A percentile compares a stretch with the other conserved stretches of the same genome.
phyloP scores from a whole-genome alignment of 441 rosid genomes.

The Gossypium gossypioides region DNA sequence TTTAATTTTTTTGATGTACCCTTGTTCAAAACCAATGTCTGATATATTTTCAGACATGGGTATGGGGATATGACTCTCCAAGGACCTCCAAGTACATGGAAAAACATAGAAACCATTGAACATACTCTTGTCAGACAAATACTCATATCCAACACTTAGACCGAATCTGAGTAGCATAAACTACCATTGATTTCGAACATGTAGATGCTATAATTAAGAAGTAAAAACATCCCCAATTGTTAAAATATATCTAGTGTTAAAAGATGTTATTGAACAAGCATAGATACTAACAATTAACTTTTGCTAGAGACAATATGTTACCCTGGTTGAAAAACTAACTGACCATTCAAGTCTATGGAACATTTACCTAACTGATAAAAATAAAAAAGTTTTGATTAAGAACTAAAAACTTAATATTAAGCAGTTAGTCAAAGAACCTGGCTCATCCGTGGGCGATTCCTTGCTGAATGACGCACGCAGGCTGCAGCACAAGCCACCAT shows the following conservation, averaged over 20 bases:
- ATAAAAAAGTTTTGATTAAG: background rate
- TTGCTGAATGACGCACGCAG: constrained; percentile 48
- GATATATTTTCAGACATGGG: background rate
- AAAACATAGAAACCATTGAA: background rate
- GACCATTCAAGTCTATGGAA: background rate
- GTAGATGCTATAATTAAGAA: background rate
- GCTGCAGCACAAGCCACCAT: constrained; percentile 63
- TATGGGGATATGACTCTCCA: background rate
- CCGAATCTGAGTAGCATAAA: background rate
- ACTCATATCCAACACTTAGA: too few relatives aligned
- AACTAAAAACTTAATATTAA: background rate
- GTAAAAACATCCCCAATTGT: background rate
- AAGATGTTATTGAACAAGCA: background rate
- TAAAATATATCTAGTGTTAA: background rate
- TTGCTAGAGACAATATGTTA: background rate
- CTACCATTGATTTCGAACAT: background rate
- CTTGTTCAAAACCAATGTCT: background rate
- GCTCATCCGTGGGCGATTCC: constrained; percentile 51
- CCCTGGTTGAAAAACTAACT: background rate
- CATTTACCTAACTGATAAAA: background rate
- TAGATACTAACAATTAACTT: background rate
- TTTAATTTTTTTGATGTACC: background rate
- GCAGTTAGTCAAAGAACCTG: constrained; percentile 32
- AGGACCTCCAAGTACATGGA: background rate
- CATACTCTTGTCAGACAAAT: too few relatives aligned